phyloP scores from a whole-genome alignment of 2,329 filamentous ascomycete genomes.

The Hymenotorrendiella dingleyae region DNA sequence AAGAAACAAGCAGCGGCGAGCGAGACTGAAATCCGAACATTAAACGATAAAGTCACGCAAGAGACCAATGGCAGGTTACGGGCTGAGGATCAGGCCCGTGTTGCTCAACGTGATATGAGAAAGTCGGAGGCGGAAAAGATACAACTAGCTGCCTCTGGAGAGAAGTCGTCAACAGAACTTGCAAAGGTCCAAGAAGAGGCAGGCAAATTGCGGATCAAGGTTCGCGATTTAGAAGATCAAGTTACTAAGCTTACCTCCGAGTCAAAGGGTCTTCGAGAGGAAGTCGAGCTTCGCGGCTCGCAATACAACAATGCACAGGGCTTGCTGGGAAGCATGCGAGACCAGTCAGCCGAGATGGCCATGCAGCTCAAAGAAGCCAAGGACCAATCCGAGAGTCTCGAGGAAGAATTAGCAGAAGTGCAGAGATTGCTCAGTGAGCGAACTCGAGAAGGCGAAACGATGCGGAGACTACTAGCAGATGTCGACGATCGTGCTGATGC shows the following conservation, averaged over 20 bases:
- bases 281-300: conserved; percentile 75
- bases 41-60: conserved; percentile 72
- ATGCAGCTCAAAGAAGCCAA: conserved; percentile 88
- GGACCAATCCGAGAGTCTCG: conserved; percentile 74
- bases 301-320: conserved; percentile 83
- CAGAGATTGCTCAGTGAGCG: conserved; percentile 82
- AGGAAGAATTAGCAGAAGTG: conserved; percentile 87
- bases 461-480: conserved; percentile 82
- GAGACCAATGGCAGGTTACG: conserved; percentile 67
- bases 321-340: conserved; percentile 84
- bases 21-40: conserved; percentile 67
- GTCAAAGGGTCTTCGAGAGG: conserved; percentile 63
- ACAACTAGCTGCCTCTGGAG: conserved; percentile 66
- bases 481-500: conserved; percentile 77
- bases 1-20: conserved; percentile 68
- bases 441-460: conserved; percentile 87
- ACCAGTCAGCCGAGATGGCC: conserved; percentile 81
- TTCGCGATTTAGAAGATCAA: conserved; percentile 68
- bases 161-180: conserved; percentile 67
- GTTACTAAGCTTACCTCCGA: conserved; percentile 63
- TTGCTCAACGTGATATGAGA: conserved; percentile 70
- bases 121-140: conserved; percentile 73
- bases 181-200: conserved; percentile 68
- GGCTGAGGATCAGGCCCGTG: conserved; percentile 72
- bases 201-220: conserved; percentile 53